Evolutionary conservation across 2,329 filamentous ascomycete species (phyloP).

Genomic region (Pestalotiopsis sp.): DNA sequence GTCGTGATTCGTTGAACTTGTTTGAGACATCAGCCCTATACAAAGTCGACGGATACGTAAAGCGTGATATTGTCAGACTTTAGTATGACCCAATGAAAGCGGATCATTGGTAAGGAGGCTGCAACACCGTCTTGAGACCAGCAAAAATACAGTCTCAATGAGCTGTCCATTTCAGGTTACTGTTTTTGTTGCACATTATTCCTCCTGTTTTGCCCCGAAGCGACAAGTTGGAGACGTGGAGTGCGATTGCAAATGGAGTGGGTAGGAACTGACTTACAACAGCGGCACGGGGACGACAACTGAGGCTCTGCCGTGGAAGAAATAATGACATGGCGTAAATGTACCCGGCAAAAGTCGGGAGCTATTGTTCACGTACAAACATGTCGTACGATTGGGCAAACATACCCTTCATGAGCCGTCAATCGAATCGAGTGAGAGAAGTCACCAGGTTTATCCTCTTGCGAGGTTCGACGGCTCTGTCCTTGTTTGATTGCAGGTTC

Average conservation of each 20-base stretch:
- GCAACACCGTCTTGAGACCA: not conserved
- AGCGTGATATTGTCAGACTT: not conserved
- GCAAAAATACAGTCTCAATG: not conserved
- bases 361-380: not conserved
- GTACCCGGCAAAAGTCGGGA: too few relatives aligned
- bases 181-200: too few relatives aligned
- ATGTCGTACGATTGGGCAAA: slow-evolving; percentile 27
- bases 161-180: too few relatives aligned
- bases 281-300: too few relatives aligned
- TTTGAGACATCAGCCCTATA: not conserved
- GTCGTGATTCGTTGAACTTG: not conserved
- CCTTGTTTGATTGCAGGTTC: slow-evolving; percentile 46
- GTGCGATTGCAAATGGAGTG: too few relatives aligned
- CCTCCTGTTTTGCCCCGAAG: too few relatives aligned
- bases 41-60: not conserved
- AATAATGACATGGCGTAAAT: too few relatives aligned
- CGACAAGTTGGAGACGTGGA: too few relatives aligned
- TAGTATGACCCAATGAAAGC: not conserved
- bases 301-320: too few relatives aligned
- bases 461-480: slow-evolving; percentile 35
- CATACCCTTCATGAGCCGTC: slow-evolving; percentile 36
- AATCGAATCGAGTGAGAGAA: slow-evolving; percentile 64
- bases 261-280: too few relatives aligned
- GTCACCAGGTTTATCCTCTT: slow-evolving; percentile 66
- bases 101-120: not conserved